These are phyloP conservation scores for Fusarium armeniacum DNA, from an alignment of 2,329 filamentous ascomycete species.

Conservation along the genomic window DNA sequence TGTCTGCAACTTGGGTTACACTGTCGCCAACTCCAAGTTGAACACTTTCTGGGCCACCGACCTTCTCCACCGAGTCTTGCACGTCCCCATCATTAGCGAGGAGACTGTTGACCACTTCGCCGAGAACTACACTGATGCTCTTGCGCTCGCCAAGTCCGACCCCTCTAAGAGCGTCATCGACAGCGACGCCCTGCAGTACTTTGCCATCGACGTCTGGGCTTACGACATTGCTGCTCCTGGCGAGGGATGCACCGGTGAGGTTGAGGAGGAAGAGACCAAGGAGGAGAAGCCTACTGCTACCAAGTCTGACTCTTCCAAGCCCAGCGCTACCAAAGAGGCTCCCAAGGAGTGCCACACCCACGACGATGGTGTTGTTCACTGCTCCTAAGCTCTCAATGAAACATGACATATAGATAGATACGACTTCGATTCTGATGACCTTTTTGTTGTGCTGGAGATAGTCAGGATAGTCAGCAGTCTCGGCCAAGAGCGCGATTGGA, in stretches of 20 bases:
- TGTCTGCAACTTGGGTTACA: slow-evolving; percentile 74
- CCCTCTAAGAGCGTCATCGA: slow-evolving; percentile 67
- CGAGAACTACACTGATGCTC: slow-evolving; percentile 68
- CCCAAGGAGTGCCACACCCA: slow-evolving; percentile 60
- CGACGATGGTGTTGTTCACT: slow-evolving; percentile 58
- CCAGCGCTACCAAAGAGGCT: slow-evolving; percentile 3
- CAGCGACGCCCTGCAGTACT: slow-evolving; percentile 75
- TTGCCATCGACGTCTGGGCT: slow-evolving; percentile 76
- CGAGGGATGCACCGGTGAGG: slow-evolving; percentile 69
- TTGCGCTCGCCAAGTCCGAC: slow-evolving; percentile 65
- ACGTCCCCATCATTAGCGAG: slow-evolving; percentile 73
- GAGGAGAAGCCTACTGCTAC: slow-evolving; percentile 33
- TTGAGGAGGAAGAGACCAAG: slow-evolving; percentile 32
- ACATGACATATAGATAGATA: not conserved
- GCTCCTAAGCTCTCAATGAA: slow-evolving; percentile 23
- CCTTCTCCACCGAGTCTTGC: slow-evolving; percentile 75
- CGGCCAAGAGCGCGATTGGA: not conserved
- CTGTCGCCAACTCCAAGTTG: slow-evolving; percentile 66
- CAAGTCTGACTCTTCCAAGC: slow-evolving; percentile 53
- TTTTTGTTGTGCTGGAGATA: not conserved
- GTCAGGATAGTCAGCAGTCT: too few species aligned
- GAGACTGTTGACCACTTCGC: slow-evolving; percentile 72
- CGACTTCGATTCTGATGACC: slow-evolving; percentile 12
- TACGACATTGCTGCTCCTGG: slow-evolving; percentile 75
- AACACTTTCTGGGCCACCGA: slow-evolving; percentile 77